Percentiles rank a stretch among this genome's conserved stretches.
These are phyloP conservation scores for Verbascum thapsus DNA, from an alignment of 257 asterid genomes.

Conservation along the genomic window DNA sequence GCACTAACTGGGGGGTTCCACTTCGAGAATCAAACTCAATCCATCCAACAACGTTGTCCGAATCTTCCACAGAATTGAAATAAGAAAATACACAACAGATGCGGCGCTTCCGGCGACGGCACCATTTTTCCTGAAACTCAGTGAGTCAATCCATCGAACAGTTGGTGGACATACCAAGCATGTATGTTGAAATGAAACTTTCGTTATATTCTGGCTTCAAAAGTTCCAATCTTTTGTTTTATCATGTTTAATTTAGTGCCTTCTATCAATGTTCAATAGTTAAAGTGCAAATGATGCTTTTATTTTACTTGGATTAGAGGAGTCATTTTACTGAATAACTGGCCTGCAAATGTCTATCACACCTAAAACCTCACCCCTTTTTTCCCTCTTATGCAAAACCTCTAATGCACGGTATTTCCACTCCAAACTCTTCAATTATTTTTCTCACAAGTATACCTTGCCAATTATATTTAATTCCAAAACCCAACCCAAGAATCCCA, in stretches of 20 bases:
- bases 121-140: constrained; percentile 12
- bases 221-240: background rate
- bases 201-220: too few relatives aligned
- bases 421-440: constrained; percentile 30
- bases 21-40: background rate
- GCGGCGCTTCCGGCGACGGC: constrained; percentile 10
- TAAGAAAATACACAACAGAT: constrained; percentile 14
- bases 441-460: constrained; percentile 21
- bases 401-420: constrained; percentile 28
- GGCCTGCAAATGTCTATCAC: constrained; percentile 25
- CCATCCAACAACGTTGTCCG: background rate
- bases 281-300: constrained; percentile 2
- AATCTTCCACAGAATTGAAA: background rate
- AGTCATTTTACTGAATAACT: constrained; percentile 24
- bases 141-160: constrained; percentile 29
- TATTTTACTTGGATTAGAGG: background rate
- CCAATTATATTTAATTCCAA: constrained; percentile 25
- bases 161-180: constrained; percentile 14
- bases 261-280: background rate
- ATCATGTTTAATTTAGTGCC: background rate
- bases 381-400: constrained; percentile 38
- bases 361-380: constrained; percentile 44
- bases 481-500: constrained; percentile 24
- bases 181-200: background rate
- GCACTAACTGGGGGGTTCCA: background rate